A percentile compares a stretch with the other conserved stretches of the same genome.
These are phyloP conservation scores for Penicillium sumatraense DNA, from an alignment of 2,329 filamentous ascomycete species.

Conservation along the genomic window DNA sequence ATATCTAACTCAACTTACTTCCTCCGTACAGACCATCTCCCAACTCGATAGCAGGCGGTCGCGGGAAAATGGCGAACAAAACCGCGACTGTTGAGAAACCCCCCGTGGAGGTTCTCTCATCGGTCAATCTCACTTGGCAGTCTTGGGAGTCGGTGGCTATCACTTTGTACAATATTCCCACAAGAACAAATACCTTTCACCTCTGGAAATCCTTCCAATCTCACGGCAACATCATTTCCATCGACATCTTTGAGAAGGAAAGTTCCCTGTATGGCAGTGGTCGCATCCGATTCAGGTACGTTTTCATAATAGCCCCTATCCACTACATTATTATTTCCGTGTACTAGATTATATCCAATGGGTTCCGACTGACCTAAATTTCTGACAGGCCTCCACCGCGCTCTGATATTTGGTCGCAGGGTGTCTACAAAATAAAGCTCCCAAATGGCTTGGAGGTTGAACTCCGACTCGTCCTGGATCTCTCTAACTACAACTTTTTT, in stretches of 20 bases:
- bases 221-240: slow-evolving; percentile 59
- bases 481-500: neutral
- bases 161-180: slow-evolving; percentile 41
- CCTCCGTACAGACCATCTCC: too few relatives aligned
- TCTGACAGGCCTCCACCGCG: slow-evolving; percentile 56
- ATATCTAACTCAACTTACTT: too few relatives aligned
- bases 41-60: too few relatives aligned
- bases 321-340: neutral
- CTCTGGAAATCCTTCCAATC: slow-evolving; percentile 58
- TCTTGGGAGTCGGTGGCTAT: slow-evolving; percentile 45
- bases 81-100: neutral
- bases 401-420: slow-evolving; percentile 55
- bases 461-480: neutral
- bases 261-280: slow-evolving; percentile 47
- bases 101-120: neutral
- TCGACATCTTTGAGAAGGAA: slow-evolving; percentile 59
- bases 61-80: neutral
- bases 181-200: slow-evolving; percentile 37
- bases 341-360: neutral
- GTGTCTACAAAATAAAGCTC: slow-evolving; percentile 34
- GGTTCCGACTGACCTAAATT: neutral
- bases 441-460: slow-evolving; percentile 20
- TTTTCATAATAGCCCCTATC: too few relatives aligned
- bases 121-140: slow-evolving; percentile 38
- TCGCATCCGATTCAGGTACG: slow-evolving; percentile 59